These are phyloP conservation scores for Saccharomycopsis sp. DNA, from an alignment of 805 yeast genomes.

Conservation along the genomic window DNA sequence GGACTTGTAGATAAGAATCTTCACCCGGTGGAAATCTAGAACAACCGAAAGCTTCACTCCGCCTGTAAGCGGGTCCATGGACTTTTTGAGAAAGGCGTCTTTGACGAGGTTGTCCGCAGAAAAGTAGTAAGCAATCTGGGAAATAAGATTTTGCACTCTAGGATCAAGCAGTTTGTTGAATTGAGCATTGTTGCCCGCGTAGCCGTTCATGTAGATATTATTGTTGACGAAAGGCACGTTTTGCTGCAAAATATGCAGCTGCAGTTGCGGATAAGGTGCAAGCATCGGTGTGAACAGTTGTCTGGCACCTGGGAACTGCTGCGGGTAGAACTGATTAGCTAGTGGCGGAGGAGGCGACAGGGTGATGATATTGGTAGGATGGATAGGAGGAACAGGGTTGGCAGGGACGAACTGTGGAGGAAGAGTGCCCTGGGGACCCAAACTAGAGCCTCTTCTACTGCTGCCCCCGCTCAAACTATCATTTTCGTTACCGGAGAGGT, in stretches of 20 bases:
- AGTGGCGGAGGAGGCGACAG: neutral
- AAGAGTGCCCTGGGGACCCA: conserved; percentile 9
- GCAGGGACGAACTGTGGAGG: conserved; percentile 1
- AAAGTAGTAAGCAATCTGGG: conserved; percentile 86
- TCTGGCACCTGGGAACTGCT: neutral
- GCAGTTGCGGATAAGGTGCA: neutral
- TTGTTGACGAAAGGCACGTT: conserved; percentile 20
- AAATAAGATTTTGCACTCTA: conserved; percentile 30
- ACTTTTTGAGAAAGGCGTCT: conserved; percentile 75
- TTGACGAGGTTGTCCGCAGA: conserved; percentile 79
- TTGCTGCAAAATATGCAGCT: conserved; percentile 15
- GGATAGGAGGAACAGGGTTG: neutral
- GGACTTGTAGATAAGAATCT: conserved; percentile 39
- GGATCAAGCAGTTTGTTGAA: conserved; percentile 21
- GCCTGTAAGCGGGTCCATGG: conserved; percentile 66
- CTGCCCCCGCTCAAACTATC: conserved; percentile 11
- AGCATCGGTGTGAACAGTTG: neutral
- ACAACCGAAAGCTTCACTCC: conserved; percentile 58
- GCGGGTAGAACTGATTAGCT: neutral
- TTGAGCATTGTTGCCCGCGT: neutral
- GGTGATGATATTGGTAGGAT: neutral
- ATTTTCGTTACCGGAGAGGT: conserved; percentile 1
- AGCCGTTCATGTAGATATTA: conserved; percentile 16
- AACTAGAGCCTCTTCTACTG: conserved; percentile 14
- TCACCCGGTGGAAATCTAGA: conserved; percentile 70